These are phyloP conservation scores for Euphorbia celastroides DNA, from an alignment of 441 rosid genomes.

Conservation along the genomic window DNA sequence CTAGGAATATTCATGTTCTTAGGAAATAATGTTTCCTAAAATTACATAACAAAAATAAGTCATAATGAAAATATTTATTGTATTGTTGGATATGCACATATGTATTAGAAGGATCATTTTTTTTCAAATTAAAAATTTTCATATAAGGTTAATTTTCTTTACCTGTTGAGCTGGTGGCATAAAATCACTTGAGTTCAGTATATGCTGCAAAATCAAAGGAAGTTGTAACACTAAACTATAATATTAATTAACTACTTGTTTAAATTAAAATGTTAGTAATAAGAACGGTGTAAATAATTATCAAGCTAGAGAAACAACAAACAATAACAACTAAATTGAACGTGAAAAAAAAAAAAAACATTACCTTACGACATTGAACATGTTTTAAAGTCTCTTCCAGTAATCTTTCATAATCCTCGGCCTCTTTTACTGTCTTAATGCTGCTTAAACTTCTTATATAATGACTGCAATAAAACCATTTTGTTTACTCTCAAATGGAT, in stretches of 20 bases:
- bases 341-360: neutral
- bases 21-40: conserved; percentile 9
- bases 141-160: neutral
- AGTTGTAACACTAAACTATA: too few relatives aligned
- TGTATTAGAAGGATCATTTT: neutral
- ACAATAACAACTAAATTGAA: too few relatives aligned
- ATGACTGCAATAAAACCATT: conserved; percentile 9
- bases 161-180: conserved; percentile 10
- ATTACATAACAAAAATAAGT: neutral
- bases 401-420: conserved; percentile 11
- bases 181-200: neutral
- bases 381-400: conserved; percentile 26
- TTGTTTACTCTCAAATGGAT: neutral
- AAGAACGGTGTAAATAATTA: too few relatives aligned
- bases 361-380: conserved; percentile 19
- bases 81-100: too few relatives aligned
- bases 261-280: too few relatives aligned
- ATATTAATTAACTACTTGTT: too few relatives aligned
- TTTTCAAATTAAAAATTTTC: too few relatives aligned
- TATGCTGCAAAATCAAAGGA: conserved; percentile 14
- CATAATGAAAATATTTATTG: too few relatives aligned
- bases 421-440: conserved; percentile 17
- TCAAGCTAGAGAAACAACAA: too few relatives aligned
- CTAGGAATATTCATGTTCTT: neutral
- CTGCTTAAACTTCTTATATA: conserved; percentile 11